Conservation (phyloP, 176 grass and related monocot genomes). For the Chrysopogon serrulatus region DNA sequence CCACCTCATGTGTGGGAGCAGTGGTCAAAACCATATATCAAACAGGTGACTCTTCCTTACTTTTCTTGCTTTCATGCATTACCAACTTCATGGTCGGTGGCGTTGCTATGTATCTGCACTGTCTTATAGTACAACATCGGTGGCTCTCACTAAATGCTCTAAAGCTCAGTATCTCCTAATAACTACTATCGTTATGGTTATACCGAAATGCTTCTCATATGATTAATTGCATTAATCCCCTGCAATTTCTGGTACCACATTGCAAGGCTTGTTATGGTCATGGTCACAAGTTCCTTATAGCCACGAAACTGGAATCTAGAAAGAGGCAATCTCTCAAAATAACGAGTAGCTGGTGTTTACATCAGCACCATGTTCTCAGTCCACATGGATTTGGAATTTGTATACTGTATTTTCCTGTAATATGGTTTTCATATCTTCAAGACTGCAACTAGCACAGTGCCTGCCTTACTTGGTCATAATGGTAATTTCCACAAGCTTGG, state of each 20-base stretch:
- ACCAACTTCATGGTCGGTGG: background rate
- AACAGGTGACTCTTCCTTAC: conserved; percentile 49
- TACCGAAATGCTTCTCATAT: conserved; percentile 7
- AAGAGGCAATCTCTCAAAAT: background rate
- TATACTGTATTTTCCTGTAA: background rate
- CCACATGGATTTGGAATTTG: conserved; percentile 11
- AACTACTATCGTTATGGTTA: conserved; percentile 4
- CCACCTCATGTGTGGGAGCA: conserved; percentile 96
- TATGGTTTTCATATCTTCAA: conserved; percentile 25
- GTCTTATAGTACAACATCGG: background rate
- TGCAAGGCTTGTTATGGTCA: background rate
- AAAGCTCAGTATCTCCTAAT: background rate
- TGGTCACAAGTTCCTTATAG: background rate
- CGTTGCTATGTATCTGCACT: background rate
- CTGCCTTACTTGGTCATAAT: background rate
- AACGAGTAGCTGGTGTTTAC: background rate
- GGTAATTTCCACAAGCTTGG: background rate
- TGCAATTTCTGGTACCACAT: background rate
- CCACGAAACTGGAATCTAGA: background rate
- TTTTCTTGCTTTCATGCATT: conserved; percentile 27
- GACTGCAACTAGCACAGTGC: background rate
- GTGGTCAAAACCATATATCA: conserved; percentile 99
- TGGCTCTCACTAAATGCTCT: background rate
- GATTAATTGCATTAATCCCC: background rate
- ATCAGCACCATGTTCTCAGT: background rate